Conservation (phyloP, 108 stramenopile species). For the Pseudonitzschia multistriata region DNA sequence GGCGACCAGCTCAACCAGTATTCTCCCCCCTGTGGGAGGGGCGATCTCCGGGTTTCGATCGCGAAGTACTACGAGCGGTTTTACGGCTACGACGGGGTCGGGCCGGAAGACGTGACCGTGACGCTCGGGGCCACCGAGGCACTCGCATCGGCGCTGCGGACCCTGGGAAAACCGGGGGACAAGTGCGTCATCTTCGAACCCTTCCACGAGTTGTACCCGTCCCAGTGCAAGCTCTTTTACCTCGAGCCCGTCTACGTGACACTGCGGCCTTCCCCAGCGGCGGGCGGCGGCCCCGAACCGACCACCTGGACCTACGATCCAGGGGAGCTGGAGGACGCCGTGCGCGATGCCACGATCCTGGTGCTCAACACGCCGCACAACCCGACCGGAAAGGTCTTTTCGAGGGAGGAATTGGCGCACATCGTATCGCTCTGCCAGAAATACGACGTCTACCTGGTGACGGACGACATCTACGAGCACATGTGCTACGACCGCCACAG, state of each 20-base stretch:
- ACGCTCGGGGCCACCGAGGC: conserved; percentile 76
- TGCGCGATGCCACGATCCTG: conserved; percentile 55
- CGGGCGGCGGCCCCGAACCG: no score
- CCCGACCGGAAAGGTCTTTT: conserved; percentile 92
- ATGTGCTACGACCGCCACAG: conserved; percentile 46
- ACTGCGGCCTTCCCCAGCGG: conserved; percentile 14
- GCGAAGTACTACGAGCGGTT: conserved; percentile 52
- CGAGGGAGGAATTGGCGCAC: conserved; percentile 60
- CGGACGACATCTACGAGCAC: conserved; percentile 79
- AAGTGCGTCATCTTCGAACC: conserved; percentile 72
- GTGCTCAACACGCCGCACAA: conserved; percentile 95
- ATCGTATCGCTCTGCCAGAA: conserved; percentile 58
- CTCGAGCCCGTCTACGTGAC: conserved; percentile 59
- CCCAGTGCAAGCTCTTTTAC: conserved; percentile 64
- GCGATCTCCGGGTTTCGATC: conserved; percentile 51
- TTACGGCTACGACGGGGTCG: conserved; percentile 46
- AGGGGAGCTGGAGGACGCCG: conserved; percentile 50
- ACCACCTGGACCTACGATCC: conserved; percentile 51
- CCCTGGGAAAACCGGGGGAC: conserved; percentile 63
- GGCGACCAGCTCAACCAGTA: conserved; percentile 71
- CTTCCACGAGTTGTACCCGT: conserved; percentile 74
- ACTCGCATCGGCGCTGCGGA: conserved; percentile 59
- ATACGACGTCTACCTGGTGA: conserved; percentile 64
- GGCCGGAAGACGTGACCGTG: conserved; percentile 54
- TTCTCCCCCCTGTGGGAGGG: conserved; percentile 64